Percentiles rank a stretch among this genome's conserved stretches.
Conservation (phyloP, 2,329 filamentous ascomycete species). For the Diaporthe destruens region DNA sequence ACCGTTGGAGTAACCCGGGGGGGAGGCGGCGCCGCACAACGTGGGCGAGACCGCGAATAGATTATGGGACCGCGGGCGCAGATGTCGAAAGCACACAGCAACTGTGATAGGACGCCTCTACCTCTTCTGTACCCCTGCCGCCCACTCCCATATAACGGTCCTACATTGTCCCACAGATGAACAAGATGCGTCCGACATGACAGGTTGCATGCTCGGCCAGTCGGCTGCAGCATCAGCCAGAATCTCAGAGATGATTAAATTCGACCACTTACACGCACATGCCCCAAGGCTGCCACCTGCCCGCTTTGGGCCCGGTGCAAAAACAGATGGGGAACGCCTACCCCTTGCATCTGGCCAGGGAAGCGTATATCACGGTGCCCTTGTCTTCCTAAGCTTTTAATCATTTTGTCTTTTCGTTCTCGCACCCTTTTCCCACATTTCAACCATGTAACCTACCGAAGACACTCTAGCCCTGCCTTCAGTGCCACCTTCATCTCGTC, state of each 20-base stretch:
- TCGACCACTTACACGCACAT: neutral
- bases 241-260: neutral
- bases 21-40: slow-evolving; percentile 5
- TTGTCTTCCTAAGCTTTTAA: neutral
- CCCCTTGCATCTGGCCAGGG: slow-evolving; percentile 6
- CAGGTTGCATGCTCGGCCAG: slow-evolving; percentile 31
- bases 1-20: slow-evolving; percentile 2
- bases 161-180: slow-evolving; percentile 27
- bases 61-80: neutral
- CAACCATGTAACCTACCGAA: slow-evolving; percentile 26
- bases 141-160: neutral
- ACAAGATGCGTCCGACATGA: slow-evolving; percentile 40
- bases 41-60: slow-evolving; percentile 18
- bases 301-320: neutral
- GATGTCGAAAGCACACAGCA: slow-evolving; percentile 9
- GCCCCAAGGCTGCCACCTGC: slow-evolving; percentile 12
- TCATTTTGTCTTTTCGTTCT: neutral
- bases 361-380: slow-evolving; percentile 8
- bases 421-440: neutral
- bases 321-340: neutral
- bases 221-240: slow-evolving; percentile 8
- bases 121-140: neutral
- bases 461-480: neutral
- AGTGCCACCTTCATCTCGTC: slow-evolving; percentile 3
- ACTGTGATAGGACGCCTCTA: slow-evolving; percentile 22